phyloP scores from a whole-genome alignment of 805 yeast species.

The Saturnispora saitoi region DNA sequence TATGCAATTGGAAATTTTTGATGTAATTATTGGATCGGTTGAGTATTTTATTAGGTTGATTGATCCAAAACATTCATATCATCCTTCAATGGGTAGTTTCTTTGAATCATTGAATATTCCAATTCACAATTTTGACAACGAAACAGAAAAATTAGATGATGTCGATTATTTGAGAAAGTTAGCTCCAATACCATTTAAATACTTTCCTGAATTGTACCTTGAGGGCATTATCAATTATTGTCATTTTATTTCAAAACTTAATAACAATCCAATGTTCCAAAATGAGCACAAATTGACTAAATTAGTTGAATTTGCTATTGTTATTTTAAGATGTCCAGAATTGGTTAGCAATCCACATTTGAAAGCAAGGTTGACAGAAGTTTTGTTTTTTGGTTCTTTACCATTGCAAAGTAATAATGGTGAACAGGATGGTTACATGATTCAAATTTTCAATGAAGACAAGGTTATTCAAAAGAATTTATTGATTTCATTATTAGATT shows the following conservation, averaged over 20 bases:
- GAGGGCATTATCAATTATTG: conserved; percentile 76
- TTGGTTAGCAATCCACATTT: conserved; percentile 86
- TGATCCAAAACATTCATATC: conserved; percentile 64
- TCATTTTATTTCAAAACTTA: conserved; percentile 48
- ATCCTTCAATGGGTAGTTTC: conserved; percentile 27
- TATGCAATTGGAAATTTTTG: conserved; percentile 61
- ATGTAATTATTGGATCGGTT: conserved; percentile 67
- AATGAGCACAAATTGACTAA: conserved; percentile 43
- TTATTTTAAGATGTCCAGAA: conserved; percentile 76
- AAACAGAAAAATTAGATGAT: conserved; percentile 64
- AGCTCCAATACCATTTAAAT: conserved; percentile 71
- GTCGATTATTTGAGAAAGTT: conserved; percentile 57
- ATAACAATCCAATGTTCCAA: conserved; percentile 47
- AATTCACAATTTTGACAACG: conserved; percentile 48
- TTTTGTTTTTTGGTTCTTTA: conserved; percentile 65
- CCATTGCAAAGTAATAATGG: conserved; percentile 39
- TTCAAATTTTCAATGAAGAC: conserved; percentile 55
- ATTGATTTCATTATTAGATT: conserved; percentile 76
- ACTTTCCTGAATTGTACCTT: conserved; percentile 74
- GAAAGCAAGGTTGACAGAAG: conserved; percentile 75
- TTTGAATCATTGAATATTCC: conserved; percentile 39
- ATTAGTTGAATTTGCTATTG: conserved; percentile 64
- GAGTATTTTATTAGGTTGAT: conserved; percentile 62
- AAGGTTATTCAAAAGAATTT: conserved; percentile 55
- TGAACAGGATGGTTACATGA: conserved; percentile 61